These are phyloP conservation scores for Cucurbitaria berberidis DNA, from an alignment of 2,329 filamentous ascomycete species.

Conservation along the genomic window DNA sequence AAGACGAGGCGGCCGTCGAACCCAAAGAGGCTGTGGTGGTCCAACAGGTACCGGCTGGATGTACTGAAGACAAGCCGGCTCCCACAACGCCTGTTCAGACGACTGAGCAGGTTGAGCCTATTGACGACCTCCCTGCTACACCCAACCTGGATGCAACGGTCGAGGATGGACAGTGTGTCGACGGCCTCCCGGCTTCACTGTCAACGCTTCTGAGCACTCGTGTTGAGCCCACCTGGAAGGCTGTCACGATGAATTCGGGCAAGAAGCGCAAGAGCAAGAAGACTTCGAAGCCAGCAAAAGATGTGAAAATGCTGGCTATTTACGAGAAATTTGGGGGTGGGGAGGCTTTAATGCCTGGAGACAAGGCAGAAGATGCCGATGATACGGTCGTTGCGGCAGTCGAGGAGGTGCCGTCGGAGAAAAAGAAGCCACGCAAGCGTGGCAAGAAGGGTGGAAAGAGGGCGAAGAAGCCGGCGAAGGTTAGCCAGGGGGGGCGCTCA, in stretches of 20 bases:
- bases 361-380: neutral
- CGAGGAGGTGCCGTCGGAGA: neutral
- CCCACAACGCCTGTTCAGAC: no score
- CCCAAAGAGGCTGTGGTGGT: neutral
- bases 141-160: no score
- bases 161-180: no score
- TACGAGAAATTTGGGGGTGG: neutral
- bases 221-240: neutral
- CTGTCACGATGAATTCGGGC: neutral
- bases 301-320: neutral
- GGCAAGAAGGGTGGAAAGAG: constrained; percentile 3
- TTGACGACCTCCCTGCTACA: no score
- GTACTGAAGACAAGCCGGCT: no score
- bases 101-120: no score
- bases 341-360: neutral
- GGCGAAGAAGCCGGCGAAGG: neutral
- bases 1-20: neutral
- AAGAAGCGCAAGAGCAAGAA: neutral
- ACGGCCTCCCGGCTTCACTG: no score
- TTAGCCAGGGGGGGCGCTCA: neutral
- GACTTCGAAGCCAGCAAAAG: neutral
- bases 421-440: constrained; percentile 1
- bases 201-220: no score
- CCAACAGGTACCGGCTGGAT: neutral
- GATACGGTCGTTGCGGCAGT: neutral